Conservation (phyloP, 768 basidiomycete genomes). For the Leccinellum albellum region DNA sequence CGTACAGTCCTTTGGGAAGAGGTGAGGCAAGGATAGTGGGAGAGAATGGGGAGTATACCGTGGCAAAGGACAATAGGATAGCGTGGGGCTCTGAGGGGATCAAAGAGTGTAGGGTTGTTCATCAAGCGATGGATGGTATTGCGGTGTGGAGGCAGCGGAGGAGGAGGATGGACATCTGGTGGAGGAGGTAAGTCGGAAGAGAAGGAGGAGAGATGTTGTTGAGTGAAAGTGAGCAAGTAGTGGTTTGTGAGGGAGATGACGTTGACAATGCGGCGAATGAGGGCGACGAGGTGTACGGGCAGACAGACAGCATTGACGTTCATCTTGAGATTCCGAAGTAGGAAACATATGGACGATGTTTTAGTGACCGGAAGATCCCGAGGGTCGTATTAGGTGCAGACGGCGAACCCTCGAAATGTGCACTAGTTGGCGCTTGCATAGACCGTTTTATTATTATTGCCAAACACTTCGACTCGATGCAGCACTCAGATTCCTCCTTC, state of each 20-base stretch:
- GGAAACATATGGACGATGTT: too few relatives aligned
- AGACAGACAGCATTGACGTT: conserved; percentile 38
- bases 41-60: conserved; percentile 43
- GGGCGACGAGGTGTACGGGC: conserved; percentile 55
- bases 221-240: neutral
- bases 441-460: conserved; percentile 16
- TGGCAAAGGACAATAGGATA: conserved; percentile 95
- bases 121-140: conserved; percentile 71
- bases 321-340: conserved; percentile 24
- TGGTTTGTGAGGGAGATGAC: conserved; percentile 68
- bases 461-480: conserved; percentile 8
- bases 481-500: conserved; percentile 21
- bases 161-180: conserved; percentile 5
- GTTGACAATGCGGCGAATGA: conserved; percentile 65
- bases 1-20: conserved; percentile 74
- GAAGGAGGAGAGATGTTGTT: neutral
- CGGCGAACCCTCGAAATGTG: too few relatives aligned
- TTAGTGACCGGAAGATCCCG: too few relatives aligned
- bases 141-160: conserved; percentile 20
- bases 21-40: neutral
- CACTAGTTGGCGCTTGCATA: conserved; percentile 19
- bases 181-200: neutral
- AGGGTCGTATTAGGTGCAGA: too few relatives aligned
- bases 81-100: conserved; percentile 76
- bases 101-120: conserved; percentile 69